These are phyloP conservation scores for Gentiana straminea DNA, from an alignment of 257 asterid genomes.

Conservation along the genomic window DNA sequence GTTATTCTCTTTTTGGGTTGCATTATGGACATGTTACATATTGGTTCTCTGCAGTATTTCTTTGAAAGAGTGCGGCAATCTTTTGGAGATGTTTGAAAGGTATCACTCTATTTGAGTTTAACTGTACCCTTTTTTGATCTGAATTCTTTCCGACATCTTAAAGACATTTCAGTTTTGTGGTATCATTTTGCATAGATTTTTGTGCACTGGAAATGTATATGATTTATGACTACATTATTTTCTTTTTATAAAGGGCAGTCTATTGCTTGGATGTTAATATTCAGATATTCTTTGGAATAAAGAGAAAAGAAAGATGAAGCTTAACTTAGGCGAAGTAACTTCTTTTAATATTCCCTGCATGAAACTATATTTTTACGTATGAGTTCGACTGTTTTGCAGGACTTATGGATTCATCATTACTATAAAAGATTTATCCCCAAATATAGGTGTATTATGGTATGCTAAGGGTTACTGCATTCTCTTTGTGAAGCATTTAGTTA, in stretches of 20 bases:
- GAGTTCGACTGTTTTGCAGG: conserved; percentile 35
- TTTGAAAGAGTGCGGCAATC: conserved; percentile 70
- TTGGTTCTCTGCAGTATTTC: conserved; percentile 54
- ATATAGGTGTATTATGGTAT: conserved; percentile 91
- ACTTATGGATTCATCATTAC: conserved; percentile 88
- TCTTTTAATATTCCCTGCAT: no score
- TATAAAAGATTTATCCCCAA: conserved; percentile 85
- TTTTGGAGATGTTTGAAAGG: conserved; percentile 80
- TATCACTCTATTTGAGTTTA: conserved; percentile 17
- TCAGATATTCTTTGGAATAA: conserved; percentile 1
- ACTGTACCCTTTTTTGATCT: background rate
- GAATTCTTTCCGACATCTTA: background rate
- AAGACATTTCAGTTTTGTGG: background rate
- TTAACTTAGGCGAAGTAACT: background rate
- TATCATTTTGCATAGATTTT: background rate
- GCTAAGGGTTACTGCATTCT: conserved; percentile 12
- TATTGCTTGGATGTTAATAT: background rate
- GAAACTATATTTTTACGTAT: no score
- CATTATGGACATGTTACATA: conserved; percentile 57
- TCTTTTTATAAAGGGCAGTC: no score
- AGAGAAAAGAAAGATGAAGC: background rate
- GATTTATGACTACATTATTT: no score
- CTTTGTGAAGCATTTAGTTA: conserved; percentile 6
- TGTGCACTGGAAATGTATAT: background rate
- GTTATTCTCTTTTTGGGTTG: conserved; percentile 57